Evolutionary conservation across 2,329 filamentous ascomycete species (phyloP).

Genomic region (Hypoxylon sp.): DNA sequence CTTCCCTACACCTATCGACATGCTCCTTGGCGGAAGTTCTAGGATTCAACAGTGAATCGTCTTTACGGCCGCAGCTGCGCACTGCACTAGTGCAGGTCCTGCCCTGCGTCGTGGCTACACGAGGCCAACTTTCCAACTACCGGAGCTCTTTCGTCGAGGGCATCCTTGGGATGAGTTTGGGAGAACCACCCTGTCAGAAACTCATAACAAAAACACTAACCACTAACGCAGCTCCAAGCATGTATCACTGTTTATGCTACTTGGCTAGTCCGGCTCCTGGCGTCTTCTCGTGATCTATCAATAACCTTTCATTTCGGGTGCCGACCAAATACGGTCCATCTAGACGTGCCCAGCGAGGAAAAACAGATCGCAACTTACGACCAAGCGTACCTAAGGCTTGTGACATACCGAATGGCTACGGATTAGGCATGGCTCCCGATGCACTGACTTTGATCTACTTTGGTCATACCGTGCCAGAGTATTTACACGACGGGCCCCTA

Average conservation of each 20-base stretch:
- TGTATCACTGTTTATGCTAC: slow-evolving; percentile 10
- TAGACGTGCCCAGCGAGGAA: slow-evolving; percentile 5
- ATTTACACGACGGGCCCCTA: slow-evolving; percentile 8
- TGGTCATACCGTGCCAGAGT: slow-evolving; percentile 16
- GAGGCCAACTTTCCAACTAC: slow-evolving; percentile 19
- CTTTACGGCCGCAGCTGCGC: slow-evolving; percentile 36
- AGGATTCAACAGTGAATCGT: slow-evolving; percentile 25
- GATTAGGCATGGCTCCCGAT: slow-evolving; percentile 11
- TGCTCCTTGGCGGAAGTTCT: slow-evolving; percentile 31
- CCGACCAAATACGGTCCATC: slow-evolving; percentile 8
- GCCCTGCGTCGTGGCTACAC: slow-evolving; percentile 28
- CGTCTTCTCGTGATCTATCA: slow-evolving; percentile 10
- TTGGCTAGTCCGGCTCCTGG: slow-evolving; percentile 18
- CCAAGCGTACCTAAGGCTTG: slow-evolving; percentile 8
- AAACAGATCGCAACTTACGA: slow-evolving; percentile 19
- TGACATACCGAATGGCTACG: slow-evolving; percentile 2
- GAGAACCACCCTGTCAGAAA: slow-evolving; percentile 7
- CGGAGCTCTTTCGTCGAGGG: slow-evolving; percentile 10
- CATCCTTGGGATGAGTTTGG: slow-evolving; percentile 10
- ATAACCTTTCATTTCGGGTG: slow-evolving; percentile 10
- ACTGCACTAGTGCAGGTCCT: slow-evolving; percentile 40
- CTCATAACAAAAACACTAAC: slow-evolving; percentile 7
- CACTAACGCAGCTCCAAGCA: slow-evolving; percentile 13
- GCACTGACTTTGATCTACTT: neutral
- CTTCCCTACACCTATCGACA: slow-evolving; percentile 25